These are phyloP conservation scores for Linum usitatissimum DNA, from an alignment of 345 rosid genomes.

Conservation along the genomic window DNA sequence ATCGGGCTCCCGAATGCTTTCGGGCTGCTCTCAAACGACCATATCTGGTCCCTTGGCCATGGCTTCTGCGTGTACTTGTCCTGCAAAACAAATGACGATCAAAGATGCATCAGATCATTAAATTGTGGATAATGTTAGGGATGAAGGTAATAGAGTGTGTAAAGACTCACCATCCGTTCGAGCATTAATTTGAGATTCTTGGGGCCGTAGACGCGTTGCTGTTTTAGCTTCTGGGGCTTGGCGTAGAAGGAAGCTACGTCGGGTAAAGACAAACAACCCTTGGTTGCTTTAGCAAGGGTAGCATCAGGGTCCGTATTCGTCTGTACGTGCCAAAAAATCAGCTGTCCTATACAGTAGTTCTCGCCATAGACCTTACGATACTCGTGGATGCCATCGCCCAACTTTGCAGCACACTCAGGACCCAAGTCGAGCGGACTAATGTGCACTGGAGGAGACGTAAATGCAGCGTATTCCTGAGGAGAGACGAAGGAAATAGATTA, in stretches of 20 bases:
- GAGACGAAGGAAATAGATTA: neutral
- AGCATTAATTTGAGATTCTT: slow-evolving; percentile 58
- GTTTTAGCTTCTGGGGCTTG: slow-evolving; percentile 68
- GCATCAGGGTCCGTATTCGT: slow-evolving; percentile 70
- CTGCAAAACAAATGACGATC: slow-evolving; percentile 25
- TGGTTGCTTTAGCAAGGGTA: slow-evolving; percentile 52
- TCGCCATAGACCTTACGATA: slow-evolving; percentile 82
- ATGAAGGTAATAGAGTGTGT: too few relatives aligned
- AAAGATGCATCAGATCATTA: too few relatives aligned
- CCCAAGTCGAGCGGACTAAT: slow-evolving; percentile 93
- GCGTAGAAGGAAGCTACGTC: slow-evolving; percentile 81
- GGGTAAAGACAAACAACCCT: slow-evolving; percentile 90
- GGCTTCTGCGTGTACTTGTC: slow-evolving; percentile 78
- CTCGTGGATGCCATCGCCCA: slow-evolving; percentile 61
- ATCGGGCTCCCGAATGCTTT: slow-evolving; percentile 82
- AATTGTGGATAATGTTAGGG: too few relatives aligned
- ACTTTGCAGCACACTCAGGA: slow-evolving; percentile 63
- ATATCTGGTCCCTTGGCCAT: slow-evolving; percentile 91
- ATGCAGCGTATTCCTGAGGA: slow-evolving; percentile 59
- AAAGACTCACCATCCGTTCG: slow-evolving; percentile 64
- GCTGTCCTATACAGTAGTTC: slow-evolving; percentile 93
- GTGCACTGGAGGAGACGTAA: slow-evolving; percentile 77
- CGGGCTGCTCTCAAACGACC: slow-evolving; percentile 59
- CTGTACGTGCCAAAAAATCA: slow-evolving; percentile 91
- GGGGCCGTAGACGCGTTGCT: slow-evolving; percentile 78